These are phyloP conservation scores for Magnolia changhungtana DNA, from an alignment of 164 flowering plant genomes.

Conservation along the genomic window DNA sequence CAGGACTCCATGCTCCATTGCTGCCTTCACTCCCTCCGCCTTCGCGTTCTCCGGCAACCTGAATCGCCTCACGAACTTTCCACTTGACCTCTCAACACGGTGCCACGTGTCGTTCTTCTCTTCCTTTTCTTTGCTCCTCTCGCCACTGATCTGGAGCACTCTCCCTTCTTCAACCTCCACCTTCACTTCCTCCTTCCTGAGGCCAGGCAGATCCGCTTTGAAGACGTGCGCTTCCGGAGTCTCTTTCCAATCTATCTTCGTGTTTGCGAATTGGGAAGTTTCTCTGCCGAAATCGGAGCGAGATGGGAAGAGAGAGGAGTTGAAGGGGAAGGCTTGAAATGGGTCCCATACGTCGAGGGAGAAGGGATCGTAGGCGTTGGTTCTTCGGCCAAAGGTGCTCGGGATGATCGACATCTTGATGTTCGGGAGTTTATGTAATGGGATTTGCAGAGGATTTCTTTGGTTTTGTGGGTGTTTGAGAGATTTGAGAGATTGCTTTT, in stretches of 20 bases:
- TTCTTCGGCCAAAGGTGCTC: conserved; percentile 12
- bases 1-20: conserved; percentile 36
- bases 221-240: conserved; percentile 40
- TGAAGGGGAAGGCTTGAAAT: conserved; percentile 12
- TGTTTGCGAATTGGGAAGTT: conserved; percentile 16
- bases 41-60: conserved; percentile 38
- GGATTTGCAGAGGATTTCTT: background rate
- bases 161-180: conserved; percentile 43
- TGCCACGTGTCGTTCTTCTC: conserved; percentile 35
- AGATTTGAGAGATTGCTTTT: background rate
- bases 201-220: conserved; percentile 40
- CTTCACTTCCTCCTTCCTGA: conserved; percentile 38
- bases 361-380: conserved; percentile 14
- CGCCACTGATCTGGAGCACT: conserved; percentile 35
- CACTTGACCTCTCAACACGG: conserved; percentile 33
- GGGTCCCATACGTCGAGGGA: conserved; percentile 17
- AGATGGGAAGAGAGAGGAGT: background rate
- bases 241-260: conserved; percentile 39
- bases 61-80: conserved; percentile 33
- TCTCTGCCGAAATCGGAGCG: conserved; percentile 11
- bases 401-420: conserved; percentile 11
- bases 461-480: background rate
- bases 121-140: conserved; percentile 28
- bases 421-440: background rate
- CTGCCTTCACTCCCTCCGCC: conserved; percentile 29